Conservation (phyloP, 1,284 basidiomycete genomes). For the Papiliotrema fonsecae region DNA sequence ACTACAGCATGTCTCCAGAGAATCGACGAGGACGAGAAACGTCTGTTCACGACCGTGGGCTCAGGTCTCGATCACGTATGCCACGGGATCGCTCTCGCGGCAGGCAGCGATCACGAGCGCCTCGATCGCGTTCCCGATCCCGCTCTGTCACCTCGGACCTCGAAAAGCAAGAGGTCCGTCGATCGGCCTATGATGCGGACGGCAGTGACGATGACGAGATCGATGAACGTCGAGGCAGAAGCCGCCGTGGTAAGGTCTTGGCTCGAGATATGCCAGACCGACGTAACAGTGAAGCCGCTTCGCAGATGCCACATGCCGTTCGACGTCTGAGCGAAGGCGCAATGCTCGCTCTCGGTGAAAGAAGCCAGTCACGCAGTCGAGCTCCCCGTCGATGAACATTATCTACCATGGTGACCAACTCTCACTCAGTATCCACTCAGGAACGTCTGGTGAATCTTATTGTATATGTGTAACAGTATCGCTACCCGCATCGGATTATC, state of each 20-base stretch:
- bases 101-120: not conserved
- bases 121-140: not conserved
- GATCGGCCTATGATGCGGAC: slow-evolving; percentile 5
- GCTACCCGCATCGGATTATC: too few species aligned
- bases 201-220: slow-evolving; percentile 3
- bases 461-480: too few species aligned
- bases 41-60: not conserved
- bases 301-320: not conserved
- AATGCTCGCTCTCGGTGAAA: not conserved
- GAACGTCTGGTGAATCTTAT: too few species aligned
- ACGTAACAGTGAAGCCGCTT: not conserved
- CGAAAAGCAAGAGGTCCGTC: not conserved
- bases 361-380: not conserved
- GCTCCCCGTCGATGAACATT: too few species aligned
- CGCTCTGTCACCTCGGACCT: not conserved
- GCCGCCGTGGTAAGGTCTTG: slow-evolving; percentile 4
- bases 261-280: not conserved
- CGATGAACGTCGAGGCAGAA: not conserved
- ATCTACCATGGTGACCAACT: too few species aligned
- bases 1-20: slow-evolving; percentile 16
- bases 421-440: too few species aligned
- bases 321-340: slow-evolving; percentile 5
- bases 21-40: slow-evolving; percentile 3
- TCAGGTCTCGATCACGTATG: not conserved
- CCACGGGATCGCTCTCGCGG: not conserved